Evolutionary conservation across 306 rosid genomes (phyloP), one percentile per base, ranked within the genome.

Genomic region (Malus sylvestris): DNA sequence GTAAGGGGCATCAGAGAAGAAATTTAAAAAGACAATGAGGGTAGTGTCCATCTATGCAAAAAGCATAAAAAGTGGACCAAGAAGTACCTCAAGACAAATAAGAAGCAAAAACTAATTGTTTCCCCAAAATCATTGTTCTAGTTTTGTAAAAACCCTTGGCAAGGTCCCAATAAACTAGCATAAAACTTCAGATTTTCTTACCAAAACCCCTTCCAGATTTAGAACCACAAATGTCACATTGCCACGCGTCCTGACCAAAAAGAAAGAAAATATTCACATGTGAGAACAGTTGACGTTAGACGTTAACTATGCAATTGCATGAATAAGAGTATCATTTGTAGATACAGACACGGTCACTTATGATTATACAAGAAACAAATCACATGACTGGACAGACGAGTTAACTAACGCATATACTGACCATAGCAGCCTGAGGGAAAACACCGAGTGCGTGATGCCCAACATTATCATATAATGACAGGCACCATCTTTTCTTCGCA

Each of bases 201-300:
- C 99, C 97, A 85, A 96, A 96, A 46, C 99, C 99, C 87, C 90
- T 87, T 87, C 99, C 99, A 78, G 99, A 96, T 88, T 93, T 96
- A 40, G 94, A 87, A 66, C 93, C 94, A 52, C 99, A 96, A 61
- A 96, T 85, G 81, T 89, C 99, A 35, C 99, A 96, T 8, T 89
- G 99, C 98, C 99, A 96, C 23, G 97, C 94, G 86, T 89, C 96
- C 99, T 96, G 85, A 70, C 72, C 53, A 82, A 58, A 79, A 20
- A 9, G 22, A n/a, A 57, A 66, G 55, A 11, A 14, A 12, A 8
- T 6, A 25, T 46, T 20, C 12, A 38, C 18, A 70, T 16, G 70
- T 46, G 42, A 60, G 45, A 78, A 71, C 62, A 57, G 80, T 16
- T 45, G 64, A 60, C 15, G 32, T 12, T 38, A 38, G 42, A 1